Base-by-base conservation (phyloP, 352 stramenopile species). In the Achlya hypogyna region DNA sequence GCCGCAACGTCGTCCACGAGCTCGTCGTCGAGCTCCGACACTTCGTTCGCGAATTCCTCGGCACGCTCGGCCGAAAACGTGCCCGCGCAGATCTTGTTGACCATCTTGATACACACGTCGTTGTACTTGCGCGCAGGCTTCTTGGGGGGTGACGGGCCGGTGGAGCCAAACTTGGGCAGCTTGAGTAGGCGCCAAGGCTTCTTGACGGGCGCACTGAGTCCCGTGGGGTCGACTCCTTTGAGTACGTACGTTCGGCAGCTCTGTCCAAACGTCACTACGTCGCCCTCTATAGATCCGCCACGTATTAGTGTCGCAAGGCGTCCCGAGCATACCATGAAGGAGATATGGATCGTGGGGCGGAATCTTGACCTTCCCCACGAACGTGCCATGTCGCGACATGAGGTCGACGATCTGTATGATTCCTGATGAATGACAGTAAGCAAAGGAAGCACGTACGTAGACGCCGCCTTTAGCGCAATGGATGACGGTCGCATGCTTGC, bases 361-460 rank as follows among this genome's bases (percentile, higher is more conserved):
- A 34, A 95, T 79, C 73, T 95, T 93, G 63, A 88, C 91, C 23
- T 81, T 77, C 2, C 78, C 79, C 23, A 95, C 83, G 53, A 87
- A 93, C 45, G 86, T 95, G 22, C 86, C 86, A 53, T 95, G 86
- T 9, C 86, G 83, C 23, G 86, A 95, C 86, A 95, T 95, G 16
- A 95, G 70, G 52, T 95, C 86, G 58, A 93, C 85, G 49, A 95
- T 77, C 86, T 95, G 20, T 16, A 29, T 49, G 49, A 22, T 60
- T 5, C 25, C 43, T 23, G 34, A 32, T 27, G 22, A 0, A 27
- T 29, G 27, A 58, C n/a, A 18, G 31, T 28, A 2, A 66, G 12
- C 4, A 5, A 22, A 47, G 38, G 5, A 67, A 5, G 22, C 18
- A 35, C 82, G 62, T 60, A 95, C 86, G 56, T 92, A 95, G 54